Conservation (phyloP, 352 stramenopile genomes). For the Phytophthora sojae region DNA sequence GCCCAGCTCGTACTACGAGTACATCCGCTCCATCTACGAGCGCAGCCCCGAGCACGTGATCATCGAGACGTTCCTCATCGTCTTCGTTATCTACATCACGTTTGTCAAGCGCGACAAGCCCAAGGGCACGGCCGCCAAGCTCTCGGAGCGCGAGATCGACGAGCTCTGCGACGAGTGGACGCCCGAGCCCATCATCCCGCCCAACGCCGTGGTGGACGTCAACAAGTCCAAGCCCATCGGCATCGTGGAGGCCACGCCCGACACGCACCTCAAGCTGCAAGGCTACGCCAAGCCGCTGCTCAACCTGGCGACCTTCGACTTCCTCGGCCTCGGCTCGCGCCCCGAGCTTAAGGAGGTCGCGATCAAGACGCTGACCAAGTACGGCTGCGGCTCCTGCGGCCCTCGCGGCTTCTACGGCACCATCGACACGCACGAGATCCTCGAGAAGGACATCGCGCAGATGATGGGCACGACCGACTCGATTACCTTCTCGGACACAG, state of each 20-base stretch:
- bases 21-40: constrained; percentile 85
- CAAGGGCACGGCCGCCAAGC: constrained; percentile 62
- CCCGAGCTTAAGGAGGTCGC: constrained; percentile 91
- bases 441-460: constrained; percentile 93
- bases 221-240: constrained; percentile 61
- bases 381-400: constrained; percentile 97
- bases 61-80: constrained; percentile 97
- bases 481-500: constrained; percentile 98
- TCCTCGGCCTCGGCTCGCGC: constrained; percentile 91
- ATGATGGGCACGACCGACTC: constrained; percentile 94
- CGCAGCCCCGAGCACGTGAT: constrained; percentile 95
- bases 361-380: constrained; percentile 92
- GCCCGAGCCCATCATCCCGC: constrained; percentile 89
- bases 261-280: constrained; percentile 86
- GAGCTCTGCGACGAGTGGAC: constrained; percentile 91
- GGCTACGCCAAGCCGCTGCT: constrained; percentile 77
- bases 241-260: constrained; percentile 82
- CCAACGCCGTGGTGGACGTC: constrained; percentile 37
- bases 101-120: constrained; percentile 87
- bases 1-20: constrained; percentile 81
- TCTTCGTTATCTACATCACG: constrained; percentile 96
- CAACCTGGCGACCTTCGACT: constrained; percentile 98
- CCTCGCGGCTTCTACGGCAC: constrained; percentile 99
- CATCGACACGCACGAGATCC: constrained; percentile 90
- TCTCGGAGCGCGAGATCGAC: constrained; percentile 91